Evolutionary conservation across 2,329 filamentous ascomycete species (phyloP).

Genomic region (Trichoderma aggressivum): DNA sequence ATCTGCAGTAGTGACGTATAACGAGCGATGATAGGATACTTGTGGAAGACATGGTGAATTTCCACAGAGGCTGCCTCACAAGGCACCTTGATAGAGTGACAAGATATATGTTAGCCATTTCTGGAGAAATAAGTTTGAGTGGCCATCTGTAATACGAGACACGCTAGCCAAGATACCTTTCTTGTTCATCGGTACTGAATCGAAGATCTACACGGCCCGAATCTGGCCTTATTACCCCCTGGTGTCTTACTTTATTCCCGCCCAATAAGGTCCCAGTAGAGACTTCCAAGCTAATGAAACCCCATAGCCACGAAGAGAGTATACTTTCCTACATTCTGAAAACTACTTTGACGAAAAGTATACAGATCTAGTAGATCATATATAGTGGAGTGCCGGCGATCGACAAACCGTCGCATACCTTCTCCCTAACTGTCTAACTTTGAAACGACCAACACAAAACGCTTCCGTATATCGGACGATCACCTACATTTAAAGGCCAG

Average conservation of each 20-base stretch:
- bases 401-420: background rate
- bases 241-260: background rate
- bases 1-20: background rate
- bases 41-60: background rate
- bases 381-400: background rate
- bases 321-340: background rate
- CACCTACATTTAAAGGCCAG: background rate
- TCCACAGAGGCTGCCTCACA: background rate
- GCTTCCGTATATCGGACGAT: background rate
- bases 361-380: background rate
- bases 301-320: background rate
- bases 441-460: background rate
- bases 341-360: background rate
- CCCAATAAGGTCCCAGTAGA: background rate
- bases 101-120: background rate
- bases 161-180: background rate
- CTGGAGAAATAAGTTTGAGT: background rate
- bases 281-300: background rate
- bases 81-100: background rate
- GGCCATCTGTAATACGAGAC: background rate
- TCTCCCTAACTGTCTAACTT: background rate
- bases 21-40: background rate
- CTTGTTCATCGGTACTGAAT: background rate
- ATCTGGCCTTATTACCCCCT: background rate
- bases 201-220: background rate